Conservation (phyloP, 768 basidiomycete species). For the Tulasnella sp. region DNA sequence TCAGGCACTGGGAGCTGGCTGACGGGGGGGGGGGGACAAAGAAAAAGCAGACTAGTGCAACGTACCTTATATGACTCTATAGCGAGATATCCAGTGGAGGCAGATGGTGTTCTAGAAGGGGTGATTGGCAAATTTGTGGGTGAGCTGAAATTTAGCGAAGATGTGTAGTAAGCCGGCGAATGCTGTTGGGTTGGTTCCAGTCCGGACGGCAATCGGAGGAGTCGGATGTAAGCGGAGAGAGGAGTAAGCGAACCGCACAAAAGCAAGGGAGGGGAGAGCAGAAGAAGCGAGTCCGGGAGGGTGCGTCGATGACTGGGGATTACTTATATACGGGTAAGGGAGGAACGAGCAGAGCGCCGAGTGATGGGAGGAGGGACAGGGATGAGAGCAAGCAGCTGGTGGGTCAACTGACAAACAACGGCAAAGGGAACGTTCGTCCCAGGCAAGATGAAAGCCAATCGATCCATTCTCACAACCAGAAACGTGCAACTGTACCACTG, state of each 20-base stretch:
- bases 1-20: neutral
- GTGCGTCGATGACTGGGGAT: neutral
- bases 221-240: neutral
- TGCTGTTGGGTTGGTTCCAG: neutral
- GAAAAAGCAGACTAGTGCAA: neutral
- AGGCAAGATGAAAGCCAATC: neutral
- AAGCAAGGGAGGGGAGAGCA: neutral
- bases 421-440: conserved; percentile 15
- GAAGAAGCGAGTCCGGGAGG: neutral
- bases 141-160: neutral
- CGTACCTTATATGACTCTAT: neutral
- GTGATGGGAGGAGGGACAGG: neutral
- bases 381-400: neutral
- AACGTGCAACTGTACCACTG: neutral
- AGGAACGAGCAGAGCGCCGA: neutral
- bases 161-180: neutral
- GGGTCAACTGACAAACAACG: conserved; percentile 6
- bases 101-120: neutral
- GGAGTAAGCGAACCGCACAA: neutral
- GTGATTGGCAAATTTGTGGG: neutral
- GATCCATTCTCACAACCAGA: neutral
- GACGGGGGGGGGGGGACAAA: neutral
- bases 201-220: neutral
- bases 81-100: neutral
- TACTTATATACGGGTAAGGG: neutral